phyloP scores from a whole-genome alignment of 2,329 filamentous ascomycete species.

The Myotisia sp. region DNA sequence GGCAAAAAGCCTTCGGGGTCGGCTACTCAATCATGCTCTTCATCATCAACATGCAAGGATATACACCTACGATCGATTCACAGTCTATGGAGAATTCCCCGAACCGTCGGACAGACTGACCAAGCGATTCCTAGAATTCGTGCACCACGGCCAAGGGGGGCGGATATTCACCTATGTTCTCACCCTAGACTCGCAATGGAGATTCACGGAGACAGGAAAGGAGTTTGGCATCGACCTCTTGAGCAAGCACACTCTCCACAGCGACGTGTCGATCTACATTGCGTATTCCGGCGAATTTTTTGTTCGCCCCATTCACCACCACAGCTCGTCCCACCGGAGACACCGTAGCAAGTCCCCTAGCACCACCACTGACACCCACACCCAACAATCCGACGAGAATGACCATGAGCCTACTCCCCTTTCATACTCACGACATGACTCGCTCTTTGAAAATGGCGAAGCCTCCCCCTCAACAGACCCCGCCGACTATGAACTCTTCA shows the following conservation, averaged over 20 bases:
- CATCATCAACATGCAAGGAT: constrained; percentile 81
- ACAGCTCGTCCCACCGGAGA: constrained; percentile 22
- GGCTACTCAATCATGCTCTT: constrained; percentile 66
- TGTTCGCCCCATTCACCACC: constrained; percentile 44
- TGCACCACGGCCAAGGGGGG: constrained; percentile 71
- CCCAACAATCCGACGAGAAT: constrained; percentile 32
- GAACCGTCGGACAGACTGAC: constrained; percentile 57
- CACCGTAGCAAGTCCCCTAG: too few species aligned
- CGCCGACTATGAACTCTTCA: constrained; percentile 63
- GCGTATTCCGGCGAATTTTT: constrained; percentile 92
- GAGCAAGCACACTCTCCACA: constrained; percentile 95
- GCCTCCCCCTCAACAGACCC: constrained; percentile 41
- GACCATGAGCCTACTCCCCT: constrained; percentile 29
- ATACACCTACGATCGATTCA: constrained; percentile 73
- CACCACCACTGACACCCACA: constrained; percentile 33
- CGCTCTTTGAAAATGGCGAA: constrained; percentile 19
- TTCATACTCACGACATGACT: constrained; percentile 16
- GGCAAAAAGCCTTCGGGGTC: constrained; percentile 59
- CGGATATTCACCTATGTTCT: constrained; percentile 86
- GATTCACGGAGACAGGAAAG: constrained; percentile 90
- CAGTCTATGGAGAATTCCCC: constrained; percentile 55
- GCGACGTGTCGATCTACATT: constrained; percentile 78
- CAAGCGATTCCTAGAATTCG: constrained; percentile 68
- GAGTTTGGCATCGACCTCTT: constrained; percentile 89
- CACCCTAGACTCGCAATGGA: constrained; percentile 69